A percentile compares a stretch with the other conserved stretches of the same genome.
Evolutionary conservation across 2,329 filamentous ascomycete species (phyloP).

Genomic region (Microdochium paspali): DNA sequence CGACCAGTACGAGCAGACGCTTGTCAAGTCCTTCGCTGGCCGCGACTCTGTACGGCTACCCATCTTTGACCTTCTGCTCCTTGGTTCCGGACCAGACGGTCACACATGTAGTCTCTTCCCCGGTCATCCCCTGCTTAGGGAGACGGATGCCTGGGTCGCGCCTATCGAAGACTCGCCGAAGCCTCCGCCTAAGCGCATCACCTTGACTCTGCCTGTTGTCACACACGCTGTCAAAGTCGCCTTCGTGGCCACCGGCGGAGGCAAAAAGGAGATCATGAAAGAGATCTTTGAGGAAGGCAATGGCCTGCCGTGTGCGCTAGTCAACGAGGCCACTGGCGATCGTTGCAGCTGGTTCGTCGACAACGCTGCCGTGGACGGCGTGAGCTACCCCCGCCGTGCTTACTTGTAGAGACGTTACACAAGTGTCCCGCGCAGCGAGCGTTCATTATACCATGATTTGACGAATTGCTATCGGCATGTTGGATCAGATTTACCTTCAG

Average conservation of each 20-base stretch:
- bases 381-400: constrained; percentile 70
- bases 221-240: constrained; percentile 78
- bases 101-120: constrained; percentile 98
- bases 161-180: constrained; percentile 91
- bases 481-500: no score
- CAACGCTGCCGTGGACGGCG: constrained; percentile 72
- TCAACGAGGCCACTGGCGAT: constrained; percentile 77
- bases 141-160: constrained; percentile 85
- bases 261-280: constrained; percentile 88
- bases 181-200: constrained; percentile 84
- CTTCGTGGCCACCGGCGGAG: constrained; percentile 82
- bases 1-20: constrained; percentile 82
- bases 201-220: constrained; percentile 83
- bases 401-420: no score
- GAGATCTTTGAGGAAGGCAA: constrained; percentile 82
- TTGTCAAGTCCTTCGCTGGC: constrained; percentile 79
- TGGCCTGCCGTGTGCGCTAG: constrained; percentile 73
- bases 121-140: constrained; percentile 74
- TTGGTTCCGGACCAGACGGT: constrained; percentile 91
- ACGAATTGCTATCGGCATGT: no score
- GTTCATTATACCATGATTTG: no score
- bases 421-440: no score
- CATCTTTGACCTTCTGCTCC: constrained; percentile 86
- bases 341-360: constrained; percentile 96
- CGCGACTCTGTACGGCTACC: constrained; percentile 91